Percentiles rank a stretch among this genome's conserved stretches.
These are phyloP conservation scores for Aureobasidium subglaciale DNA, from an alignment of 2,329 filamentous ascomycete species.

Conservation along the genomic window DNA sequence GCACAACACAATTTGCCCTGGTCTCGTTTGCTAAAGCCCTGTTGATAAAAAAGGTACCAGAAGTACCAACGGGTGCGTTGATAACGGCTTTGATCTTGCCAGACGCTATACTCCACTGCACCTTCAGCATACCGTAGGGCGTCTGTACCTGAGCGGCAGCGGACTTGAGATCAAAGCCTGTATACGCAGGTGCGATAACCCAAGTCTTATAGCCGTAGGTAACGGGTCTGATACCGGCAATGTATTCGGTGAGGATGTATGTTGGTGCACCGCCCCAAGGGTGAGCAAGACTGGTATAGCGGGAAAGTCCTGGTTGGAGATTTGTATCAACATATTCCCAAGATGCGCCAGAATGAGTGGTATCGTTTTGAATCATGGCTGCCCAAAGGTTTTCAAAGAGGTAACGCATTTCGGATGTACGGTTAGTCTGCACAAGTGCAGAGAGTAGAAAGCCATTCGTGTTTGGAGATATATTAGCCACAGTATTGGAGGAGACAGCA, in stretches of 20 bases:
- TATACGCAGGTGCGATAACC: constrained; percentile 18
- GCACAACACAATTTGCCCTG: background rate
- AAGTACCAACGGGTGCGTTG: constrained; percentile 11
- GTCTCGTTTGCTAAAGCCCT: background rate
- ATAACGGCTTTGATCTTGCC: background rate
- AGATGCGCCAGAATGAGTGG: constrained; percentile 33
- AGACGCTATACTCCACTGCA: constrained; percentile 17
- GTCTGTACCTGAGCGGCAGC: constrained; percentile 25
- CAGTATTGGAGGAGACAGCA: constrained; percentile 4
- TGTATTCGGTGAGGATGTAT: constrained; percentile 34
- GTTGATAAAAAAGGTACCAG: constrained; percentile 6
- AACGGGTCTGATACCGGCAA: constrained; percentile 36
- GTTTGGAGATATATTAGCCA: constrained; percentile 37
- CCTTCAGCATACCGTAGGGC: constrained; percentile 22
- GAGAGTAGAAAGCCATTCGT: constrained; percentile 40
- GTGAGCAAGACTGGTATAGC: constrained; percentile 44
- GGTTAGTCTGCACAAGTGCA: constrained; percentile 28
- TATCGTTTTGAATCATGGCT: constrained; percentile 34
- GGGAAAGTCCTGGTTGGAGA: constrained; percentile 34
- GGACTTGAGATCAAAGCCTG: constrained; percentile 24
- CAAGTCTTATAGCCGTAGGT: constrained; percentile 19
- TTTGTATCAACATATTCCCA: constrained; percentile 41
- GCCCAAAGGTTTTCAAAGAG: constrained; percentile 37
- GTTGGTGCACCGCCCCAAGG: constrained; percentile 47
- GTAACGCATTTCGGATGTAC: constrained; percentile 20